These are phyloP conservation scores for Amesomyces nigricolor DNA, from an alignment of 2,329 filamentous ascomycete species.

Conservation along the genomic window DNA sequence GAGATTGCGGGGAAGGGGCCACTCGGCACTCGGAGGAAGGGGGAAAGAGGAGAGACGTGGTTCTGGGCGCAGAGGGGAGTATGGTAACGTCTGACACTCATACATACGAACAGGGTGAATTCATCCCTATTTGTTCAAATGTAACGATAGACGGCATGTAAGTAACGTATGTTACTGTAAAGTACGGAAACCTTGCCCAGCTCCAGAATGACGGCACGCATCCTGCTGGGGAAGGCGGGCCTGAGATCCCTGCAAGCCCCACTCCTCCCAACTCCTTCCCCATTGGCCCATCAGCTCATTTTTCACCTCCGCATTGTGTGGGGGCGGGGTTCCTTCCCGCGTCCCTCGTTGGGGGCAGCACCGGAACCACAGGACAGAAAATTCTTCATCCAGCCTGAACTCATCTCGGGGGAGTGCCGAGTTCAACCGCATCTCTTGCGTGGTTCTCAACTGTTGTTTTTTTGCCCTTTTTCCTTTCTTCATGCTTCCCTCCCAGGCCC, in stretches of 20 bases:
- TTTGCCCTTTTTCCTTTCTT: neutral
- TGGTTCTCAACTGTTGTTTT: no score
- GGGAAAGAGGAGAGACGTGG: conserved; percentile 15
- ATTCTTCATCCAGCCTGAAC: neutral
- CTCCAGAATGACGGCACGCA: conserved; percentile 19
- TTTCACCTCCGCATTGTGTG: conserved; percentile 35
- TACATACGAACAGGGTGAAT: no score
- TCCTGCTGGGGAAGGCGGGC: neutral
- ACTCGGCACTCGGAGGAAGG: neutral
- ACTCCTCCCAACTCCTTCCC: conserved; percentile 2
- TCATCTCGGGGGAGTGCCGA: no score
- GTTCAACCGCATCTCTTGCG: no score
- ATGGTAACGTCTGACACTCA: no score
- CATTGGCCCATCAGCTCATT: conserved; percentile 7
- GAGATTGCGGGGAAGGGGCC: conserved; percentile 12
- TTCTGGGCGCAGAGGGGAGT: neutral
- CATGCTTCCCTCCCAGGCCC: no score
- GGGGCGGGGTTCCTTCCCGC: conserved; percentile 12
- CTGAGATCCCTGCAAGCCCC: neutral
- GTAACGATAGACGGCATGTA: no score
- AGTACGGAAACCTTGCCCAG: neutral
- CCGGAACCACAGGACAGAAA: neutral
- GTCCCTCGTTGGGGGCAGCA: neutral
- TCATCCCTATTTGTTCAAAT: no score
- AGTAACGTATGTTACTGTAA: no score